Percentiles rank a stretch among this genome's conserved stretches.
phyloP scores from a whole-genome alignment of 495 filamentous ascomycete species.

The Parathielavia appendiculata region DNA sequence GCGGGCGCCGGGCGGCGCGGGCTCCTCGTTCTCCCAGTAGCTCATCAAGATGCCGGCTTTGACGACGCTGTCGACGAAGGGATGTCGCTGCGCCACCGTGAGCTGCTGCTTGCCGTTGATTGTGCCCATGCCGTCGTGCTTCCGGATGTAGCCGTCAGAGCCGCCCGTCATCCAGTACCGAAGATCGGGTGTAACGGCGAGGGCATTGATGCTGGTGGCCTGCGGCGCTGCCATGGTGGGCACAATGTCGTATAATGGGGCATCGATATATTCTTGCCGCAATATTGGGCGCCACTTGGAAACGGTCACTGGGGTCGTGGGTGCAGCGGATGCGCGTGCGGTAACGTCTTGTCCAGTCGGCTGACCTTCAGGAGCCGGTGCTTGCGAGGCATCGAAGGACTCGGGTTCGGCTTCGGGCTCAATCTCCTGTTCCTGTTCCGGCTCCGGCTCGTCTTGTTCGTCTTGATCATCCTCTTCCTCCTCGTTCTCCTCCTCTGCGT shows the following conservation, averaged over 20 bases:
- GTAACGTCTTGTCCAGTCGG: constrained; percentile 12
- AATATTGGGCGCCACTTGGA: constrained; percentile 56
- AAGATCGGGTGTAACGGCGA: constrained; percentile 90
- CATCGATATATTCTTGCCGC: constrained; percentile 74
- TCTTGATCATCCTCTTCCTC: constrained; percentile 54
- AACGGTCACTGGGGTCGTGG: constrained; percentile 39
- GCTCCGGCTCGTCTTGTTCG: constrained; percentile 46
- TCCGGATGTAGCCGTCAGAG: constrained; percentile 88
- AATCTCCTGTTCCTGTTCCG: constrained; percentile 19
- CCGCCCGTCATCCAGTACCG: constrained; percentile 93
- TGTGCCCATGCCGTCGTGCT: constrained; percentile 92
- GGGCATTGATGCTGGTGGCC: constrained; percentile 89
- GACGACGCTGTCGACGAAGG: constrained; percentile 94
- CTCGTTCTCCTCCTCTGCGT: constrained; percentile 54
- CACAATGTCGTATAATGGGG: constrained; percentile 88
- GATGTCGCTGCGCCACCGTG: constrained; percentile 93
- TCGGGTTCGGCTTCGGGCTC: constrained; percentile 34
- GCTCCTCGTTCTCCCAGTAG: constrained; percentile 89
- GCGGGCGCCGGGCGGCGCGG: constrained; percentile 37
- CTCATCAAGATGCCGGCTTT: constrained; percentile 89
- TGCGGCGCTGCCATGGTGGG: constrained; percentile 96
- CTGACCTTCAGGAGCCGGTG: constrained; percentile 46
- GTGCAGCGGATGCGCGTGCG: constrained; percentile 45
- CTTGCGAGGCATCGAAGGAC: constrained; percentile 44
- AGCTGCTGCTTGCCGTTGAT: constrained; percentile 91